phyloP scores from a whole-genome alignment of 495 filamentous ascomycete species.

The Neohortaea acidophila region DNA sequence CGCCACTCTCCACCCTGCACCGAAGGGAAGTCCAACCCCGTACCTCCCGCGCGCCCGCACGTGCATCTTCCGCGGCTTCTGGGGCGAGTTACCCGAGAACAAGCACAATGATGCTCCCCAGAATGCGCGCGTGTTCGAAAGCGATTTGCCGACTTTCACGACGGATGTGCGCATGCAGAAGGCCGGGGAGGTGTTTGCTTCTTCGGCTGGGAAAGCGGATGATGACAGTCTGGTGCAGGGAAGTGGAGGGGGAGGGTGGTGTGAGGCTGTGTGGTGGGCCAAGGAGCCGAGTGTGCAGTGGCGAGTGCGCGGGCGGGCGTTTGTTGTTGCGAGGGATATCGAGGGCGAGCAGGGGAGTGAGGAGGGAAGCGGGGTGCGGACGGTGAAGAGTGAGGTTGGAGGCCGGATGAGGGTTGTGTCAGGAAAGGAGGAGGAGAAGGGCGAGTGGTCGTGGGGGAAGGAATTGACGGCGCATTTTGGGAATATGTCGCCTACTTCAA shows the following conservation, averaged over 20 bases:
- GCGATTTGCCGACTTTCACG: constrained; percentile 65
- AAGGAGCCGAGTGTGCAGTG: constrained; percentile 60
- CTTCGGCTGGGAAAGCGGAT: constrained; percentile 24
- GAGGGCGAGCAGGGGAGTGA: constrained; percentile 28
- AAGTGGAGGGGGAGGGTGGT: constrained; percentile 47
- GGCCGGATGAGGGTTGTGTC: constrained; percentile 26
- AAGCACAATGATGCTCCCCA: constrained; percentile 46
- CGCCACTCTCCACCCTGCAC: constrained; percentile 41
- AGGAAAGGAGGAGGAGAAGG: constrained; percentile 22
- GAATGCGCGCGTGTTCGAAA: constrained; percentile 56
- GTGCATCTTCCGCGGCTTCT: constrained; percentile 73
- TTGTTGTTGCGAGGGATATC: constrained; percentile 35
- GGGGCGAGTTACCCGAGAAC: constrained; percentile 51
- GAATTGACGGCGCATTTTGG: constrained; percentile 80
- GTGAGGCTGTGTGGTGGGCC: constrained; percentile 79
- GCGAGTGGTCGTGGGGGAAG: constrained; percentile 42
- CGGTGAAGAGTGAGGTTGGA: constrained; percentile 34
- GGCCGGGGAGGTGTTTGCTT: constrained; percentile 46
- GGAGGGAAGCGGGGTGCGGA: constrained; percentile 32
- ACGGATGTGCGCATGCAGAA: constrained; percentile 84
- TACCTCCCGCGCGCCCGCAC: constrained; percentile 45
- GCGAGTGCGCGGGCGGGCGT: constrained; percentile 66
- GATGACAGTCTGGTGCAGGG: constrained; percentile 29
- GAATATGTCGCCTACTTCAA: constrained; percentile 55
- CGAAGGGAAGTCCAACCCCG: constrained; percentile 16